These are phyloP conservation scores for Picochlorum costavermella DNA, from an alignment of 139 green algal species.

Conservation along the genomic window DNA sequence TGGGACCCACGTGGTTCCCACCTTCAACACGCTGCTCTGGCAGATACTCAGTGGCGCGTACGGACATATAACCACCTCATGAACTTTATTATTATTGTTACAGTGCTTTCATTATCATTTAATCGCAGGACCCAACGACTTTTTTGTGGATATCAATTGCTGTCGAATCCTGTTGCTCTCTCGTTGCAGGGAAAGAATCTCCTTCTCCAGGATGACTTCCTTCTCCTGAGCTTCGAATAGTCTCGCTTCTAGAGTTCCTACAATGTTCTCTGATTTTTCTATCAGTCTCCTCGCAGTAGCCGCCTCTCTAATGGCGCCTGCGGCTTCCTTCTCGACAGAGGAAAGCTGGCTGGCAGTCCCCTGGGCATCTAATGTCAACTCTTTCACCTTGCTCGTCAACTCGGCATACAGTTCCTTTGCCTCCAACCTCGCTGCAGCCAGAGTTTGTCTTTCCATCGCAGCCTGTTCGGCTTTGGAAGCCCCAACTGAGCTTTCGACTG, in stretches of 20 bases:
- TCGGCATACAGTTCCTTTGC: background rate
- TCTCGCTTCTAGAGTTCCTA: background rate
- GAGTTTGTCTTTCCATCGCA: background rate
- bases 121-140: background rate
- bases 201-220: background rate
- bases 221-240: background rate
- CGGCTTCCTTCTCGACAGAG: background rate
- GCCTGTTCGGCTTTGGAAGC: background rate
- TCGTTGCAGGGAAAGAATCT: background rate
- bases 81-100: background rate
- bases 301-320: background rate
- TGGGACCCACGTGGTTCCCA: background rate
- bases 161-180: background rate
- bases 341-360: background rate
- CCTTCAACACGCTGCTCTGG: slow-evolving; percentile 5
- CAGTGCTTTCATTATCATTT: background rate
- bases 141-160: background rate
- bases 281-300: background rate
- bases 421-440: background rate
- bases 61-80: background rate
- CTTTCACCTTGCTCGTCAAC: background rate
- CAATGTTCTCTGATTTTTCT: background rate
- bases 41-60: slow-evolving; percentile 1
- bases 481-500: background rate
- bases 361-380: background rate